Conservation (phyloP, 345 rosid genomes). For the Eucalyptus curtisii region DNA sequence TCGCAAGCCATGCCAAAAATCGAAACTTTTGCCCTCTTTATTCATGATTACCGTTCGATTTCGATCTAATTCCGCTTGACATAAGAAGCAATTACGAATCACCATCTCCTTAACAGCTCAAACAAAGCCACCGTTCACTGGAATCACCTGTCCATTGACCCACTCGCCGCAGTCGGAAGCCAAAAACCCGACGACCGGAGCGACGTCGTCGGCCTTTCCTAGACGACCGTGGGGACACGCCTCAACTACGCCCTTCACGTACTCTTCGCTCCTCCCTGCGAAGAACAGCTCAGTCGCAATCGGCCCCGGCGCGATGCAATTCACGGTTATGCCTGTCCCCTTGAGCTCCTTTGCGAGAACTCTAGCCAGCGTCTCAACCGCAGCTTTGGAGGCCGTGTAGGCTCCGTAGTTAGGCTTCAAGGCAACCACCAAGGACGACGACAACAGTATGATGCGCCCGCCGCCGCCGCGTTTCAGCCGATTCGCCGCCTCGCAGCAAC, state of each 20-base stretch:
- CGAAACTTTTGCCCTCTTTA: neutral
- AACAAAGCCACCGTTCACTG: slow-evolving; percentile 15
- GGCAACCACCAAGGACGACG: slow-evolving; percentile 6
- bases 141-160: slow-evolving; percentile 22
- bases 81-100: neutral
- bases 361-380: slow-evolving; percentile 18
- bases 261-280: slow-evolving; percentile 7
- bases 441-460: slow-evolving; percentile 10
- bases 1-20: neutral
- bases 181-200: slow-evolving; percentile 16
- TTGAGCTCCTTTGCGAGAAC: slow-evolving; percentile 21
- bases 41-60: neutral
- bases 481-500: slow-evolving; percentile 21
- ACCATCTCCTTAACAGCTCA: neutral
- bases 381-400: slow-evolving; percentile 24
- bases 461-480: slow-evolving; percentile 10
- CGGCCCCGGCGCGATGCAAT: slow-evolving; percentile 28
- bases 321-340: slow-evolving; percentile 22
- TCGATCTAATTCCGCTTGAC: neutral
- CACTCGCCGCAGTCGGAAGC: slow-evolving; percentile 15
- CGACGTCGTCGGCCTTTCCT: slow-evolving; percentile 11
- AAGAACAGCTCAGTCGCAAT: slow-evolving; percentile 19
- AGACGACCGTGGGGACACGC: slow-evolving; percentile 8
- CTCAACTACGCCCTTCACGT: neutral
- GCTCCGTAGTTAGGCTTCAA: slow-evolving; percentile 5